Percentiles rank a stretch among this genome's conserved stretches.
Conservation (phyloP, 352 stramenopile genomes). For the Pythium inflatum region DNA sequence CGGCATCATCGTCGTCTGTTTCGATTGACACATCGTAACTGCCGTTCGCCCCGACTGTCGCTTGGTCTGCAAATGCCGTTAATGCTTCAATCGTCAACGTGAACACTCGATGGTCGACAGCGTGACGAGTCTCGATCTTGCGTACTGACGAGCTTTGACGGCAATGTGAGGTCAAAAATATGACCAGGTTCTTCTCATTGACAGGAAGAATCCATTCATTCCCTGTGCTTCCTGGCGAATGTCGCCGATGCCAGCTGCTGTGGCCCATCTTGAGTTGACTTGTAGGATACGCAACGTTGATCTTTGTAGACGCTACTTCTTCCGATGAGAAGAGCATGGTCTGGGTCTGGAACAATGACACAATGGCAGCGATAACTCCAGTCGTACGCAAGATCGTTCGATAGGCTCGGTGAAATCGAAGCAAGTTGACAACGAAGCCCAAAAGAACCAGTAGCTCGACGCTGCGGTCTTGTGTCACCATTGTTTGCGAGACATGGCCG, state of each 20-base stretch:
- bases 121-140: conserved; percentile 16
- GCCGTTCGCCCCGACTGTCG: background rate
- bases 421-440: conserved; percentile 30
- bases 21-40: background rate
- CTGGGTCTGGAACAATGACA: conserved; percentile 51
- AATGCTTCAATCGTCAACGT: conserved; percentile 50
- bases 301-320: conserved; percentile 38
- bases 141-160: conserved; percentile 36
- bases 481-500: conserved; percentile 31
- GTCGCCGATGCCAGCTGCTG: conserved; percentile 22
- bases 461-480: background rate
- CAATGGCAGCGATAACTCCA: conserved; percentile 44
- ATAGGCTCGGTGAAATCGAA: conserved; percentile 52
- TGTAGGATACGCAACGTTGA: conserved; percentile 57
- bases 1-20: conserved; percentile 38
- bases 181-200: conserved; percentile 43
- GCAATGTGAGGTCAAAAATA: conserved; percentile 58
- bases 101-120: conserved; percentile 42
- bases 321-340: conserved; percentile 35
- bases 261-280: conserved; percentile 40
- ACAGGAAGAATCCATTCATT: conserved; percentile 24
- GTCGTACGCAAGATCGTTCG: conserved; percentile 41
- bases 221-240: conserved; percentile 11
- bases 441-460: conserved; percentile 42
- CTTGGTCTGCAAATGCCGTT: conserved; percentile 33